Conservation (phyloP, 345 rosid genomes). For the Lepidium sativum region DNA sequence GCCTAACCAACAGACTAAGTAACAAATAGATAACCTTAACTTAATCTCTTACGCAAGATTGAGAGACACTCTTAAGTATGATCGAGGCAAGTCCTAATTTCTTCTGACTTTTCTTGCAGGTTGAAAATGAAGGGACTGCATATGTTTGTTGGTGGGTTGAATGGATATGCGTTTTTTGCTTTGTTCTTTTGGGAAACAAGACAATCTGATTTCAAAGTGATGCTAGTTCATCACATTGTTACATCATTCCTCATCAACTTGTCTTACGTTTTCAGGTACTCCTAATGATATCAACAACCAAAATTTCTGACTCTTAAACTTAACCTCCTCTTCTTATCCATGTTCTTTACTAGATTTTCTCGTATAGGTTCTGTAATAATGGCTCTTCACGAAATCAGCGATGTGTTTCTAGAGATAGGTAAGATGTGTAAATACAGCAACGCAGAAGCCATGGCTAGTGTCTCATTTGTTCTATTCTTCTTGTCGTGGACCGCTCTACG, state of each 20-base stretch:
- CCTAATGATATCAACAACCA: background rate
- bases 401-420: constrained; percentile 60
- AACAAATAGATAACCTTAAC: constrained; percentile 4
- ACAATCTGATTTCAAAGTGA: constrained; percentile 54
- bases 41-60: background rate
- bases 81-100: background rate
- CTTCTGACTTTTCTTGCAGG: constrained; percentile 23
- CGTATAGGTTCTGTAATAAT: constrained; percentile 59
- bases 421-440: constrained; percentile 80
- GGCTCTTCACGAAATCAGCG: constrained; percentile 65
- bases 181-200: constrained; percentile 81
- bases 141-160: constrained; percentile 61
- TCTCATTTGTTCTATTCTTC: constrained; percentile 39
- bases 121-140: constrained; percentile 62
- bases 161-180: constrained; percentile 58
- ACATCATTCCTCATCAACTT: constrained; percentile 39
- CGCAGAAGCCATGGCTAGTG: constrained; percentile 38
- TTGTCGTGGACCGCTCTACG: constrained; percentile 49
- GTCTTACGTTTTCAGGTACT: constrained; percentile 64
- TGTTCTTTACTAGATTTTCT: constrained; percentile 39
- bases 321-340: background rate
- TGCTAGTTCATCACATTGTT: constrained; percentile 65
- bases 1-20: constrained; percentile 86
- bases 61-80: background rate
- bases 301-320: background rate